Conservation (phyloP, 2,329 filamentous ascomycete species). For the Sphaerulina musiva region DNA sequence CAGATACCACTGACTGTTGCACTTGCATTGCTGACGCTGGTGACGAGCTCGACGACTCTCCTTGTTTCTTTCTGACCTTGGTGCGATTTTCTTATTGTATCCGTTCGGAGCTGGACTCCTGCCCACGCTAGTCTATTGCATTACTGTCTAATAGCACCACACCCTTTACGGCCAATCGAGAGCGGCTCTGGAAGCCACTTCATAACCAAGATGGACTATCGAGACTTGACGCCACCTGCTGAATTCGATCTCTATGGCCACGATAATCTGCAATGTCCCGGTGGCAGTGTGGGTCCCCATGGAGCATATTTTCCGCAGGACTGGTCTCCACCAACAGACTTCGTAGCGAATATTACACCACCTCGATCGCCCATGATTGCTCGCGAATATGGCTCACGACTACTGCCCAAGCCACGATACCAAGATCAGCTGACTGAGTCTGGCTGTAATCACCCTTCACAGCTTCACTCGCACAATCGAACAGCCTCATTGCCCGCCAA, state of each 20-base stretch:
- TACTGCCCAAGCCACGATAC: slow-evolving; percentile 26
- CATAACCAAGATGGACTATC: slow-evolving; percentile 37
- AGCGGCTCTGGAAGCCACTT: slow-evolving; percentile 19
- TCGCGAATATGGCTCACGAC: slow-evolving; percentile 26
- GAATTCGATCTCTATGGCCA: slow-evolving; percentile 28
- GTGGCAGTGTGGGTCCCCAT: slow-evolving; percentile 30
- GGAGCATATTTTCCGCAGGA: slow-evolving; percentile 25
- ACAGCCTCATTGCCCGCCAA: slow-evolving; percentile 29
- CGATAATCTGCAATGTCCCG: slow-evolving; percentile 26
- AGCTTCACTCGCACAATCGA: slow-evolving; percentile 21
- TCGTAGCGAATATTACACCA: slow-evolving; percentile 30
- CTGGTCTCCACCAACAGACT: slow-evolving; percentile 30
- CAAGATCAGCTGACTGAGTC: slow-evolving; percentile 29
- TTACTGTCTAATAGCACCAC: slow-evolving; percentile 25
- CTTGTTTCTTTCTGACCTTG: slow-evolving; percentile 35
- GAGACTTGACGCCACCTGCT: slow-evolving; percentile 42
- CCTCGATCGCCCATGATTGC: slow-evolving; percentile 28
- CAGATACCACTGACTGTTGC: slow-evolving; percentile 24
- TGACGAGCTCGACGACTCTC: slow-evolving; percentile 38
- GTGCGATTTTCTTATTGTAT: slow-evolving; percentile 32
- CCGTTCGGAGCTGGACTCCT: slow-evolving; percentile 42
- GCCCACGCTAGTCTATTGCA: slow-evolving; percentile 14
- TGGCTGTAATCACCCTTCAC: slow-evolving; percentile 7
- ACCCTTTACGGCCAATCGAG: slow-evolving; percentile 7
- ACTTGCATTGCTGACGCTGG: slow-evolving; percentile 19